These are phyloP conservation scores for Whalleya microplaca DNA, from an alignment of 2,329 filamentous ascomycete genomes.

Conservation along the genomic window DNA sequence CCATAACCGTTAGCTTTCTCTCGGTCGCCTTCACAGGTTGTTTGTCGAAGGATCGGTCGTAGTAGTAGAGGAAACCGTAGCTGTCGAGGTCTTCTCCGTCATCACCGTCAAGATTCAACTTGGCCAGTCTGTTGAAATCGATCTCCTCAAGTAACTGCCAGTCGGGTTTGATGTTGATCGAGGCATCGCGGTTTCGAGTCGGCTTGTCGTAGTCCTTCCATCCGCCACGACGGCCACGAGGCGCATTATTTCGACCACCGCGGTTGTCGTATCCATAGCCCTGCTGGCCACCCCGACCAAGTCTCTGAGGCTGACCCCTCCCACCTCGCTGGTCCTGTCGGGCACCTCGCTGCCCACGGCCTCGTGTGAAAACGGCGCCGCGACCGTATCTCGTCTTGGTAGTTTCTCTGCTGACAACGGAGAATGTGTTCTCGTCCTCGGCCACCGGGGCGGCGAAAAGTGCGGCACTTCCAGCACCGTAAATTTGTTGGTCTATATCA, in stretches of 20 bases:
- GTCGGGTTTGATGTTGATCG: slow-evolving; percentile 93
- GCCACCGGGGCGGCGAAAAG: slow-evolving; percentile 89
- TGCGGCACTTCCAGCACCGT: slow-evolving; percentile 84
- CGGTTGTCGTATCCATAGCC: slow-evolving; percentile 72
- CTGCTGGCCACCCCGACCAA: slow-evolving; percentile 68
- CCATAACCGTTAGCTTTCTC: slow-evolving; percentile 84
- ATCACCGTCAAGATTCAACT: slow-evolving; percentile 93
- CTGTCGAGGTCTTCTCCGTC: slow-evolving; percentile 93
- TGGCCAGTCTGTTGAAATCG: slow-evolving; percentile 92
- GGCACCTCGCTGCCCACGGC: slow-evolving; percentile 78
- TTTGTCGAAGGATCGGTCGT: slow-evolving; percentile 95
- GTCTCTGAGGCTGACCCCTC: slow-evolving; percentile 68
- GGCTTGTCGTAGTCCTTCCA: slow-evolving; percentile 99
- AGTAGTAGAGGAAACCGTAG: slow-evolving; percentile 98
- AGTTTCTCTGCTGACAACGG: slow-evolving; percentile 93
- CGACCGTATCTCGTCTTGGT: slow-evolving; percentile 86
- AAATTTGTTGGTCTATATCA: slow-evolving; percentile 85
- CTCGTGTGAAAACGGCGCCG: slow-evolving; percentile 86
- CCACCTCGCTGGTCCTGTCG: slow-evolving; percentile 66
- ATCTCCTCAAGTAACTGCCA: slow-evolving; percentile 98
- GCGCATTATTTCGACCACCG: slow-evolving; percentile 69
- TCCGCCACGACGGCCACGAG: slow-evolving; percentile 86
- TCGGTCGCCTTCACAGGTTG: slow-evolving; percentile 85
- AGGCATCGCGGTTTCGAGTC: slow-evolving; percentile 91
- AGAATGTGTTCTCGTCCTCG: slow-evolving; percentile 97